Base-by-base conservation (phyloP, 306 rosid genomes). In the Vigna unguiculata region DNA sequence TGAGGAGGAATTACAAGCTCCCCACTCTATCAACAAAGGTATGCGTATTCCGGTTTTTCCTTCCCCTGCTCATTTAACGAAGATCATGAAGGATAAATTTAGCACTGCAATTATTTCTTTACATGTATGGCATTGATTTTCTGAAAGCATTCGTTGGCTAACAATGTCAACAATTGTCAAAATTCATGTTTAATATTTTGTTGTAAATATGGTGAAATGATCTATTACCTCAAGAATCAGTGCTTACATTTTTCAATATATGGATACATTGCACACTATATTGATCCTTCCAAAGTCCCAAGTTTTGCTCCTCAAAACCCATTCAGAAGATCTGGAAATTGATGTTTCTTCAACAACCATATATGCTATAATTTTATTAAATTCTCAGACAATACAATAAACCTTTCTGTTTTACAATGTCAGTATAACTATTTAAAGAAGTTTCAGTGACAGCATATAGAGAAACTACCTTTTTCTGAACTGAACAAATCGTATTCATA, bases 21-120 rank as follows among this genome's bases (percentile, higher is more conserved):
- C 92, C 93, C 20, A 90, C 94, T 76, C 83, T 91, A 79, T 90
- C 97, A 55, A 65, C 87, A 0, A 93, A 90, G 97, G 96, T 90
- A 70, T 30, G 28, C 14, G 63, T 62, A n/a, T 46, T 12, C 55
- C 70, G 22, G 49, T 14, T n/a, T 64, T 40, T 41, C 46, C 73
- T 64, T 6, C 25, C 51, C 60, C 15, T 19, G 48, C 62, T 32
- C 57, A 51, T 41, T 60, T 30, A 47, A 15, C 71, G 30, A 76
- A 43, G 34, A 69, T 32, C 34, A n/a, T 19, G 48, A 30, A 67
- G 71, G 32, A 60, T 17, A 74, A 64, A 28, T 46, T 32, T 54
- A 21, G 16, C 21, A 7, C 61, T 30, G 72, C 24, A 16, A 9
- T 61, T 69, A 77, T 47, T 69, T 8, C 16, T 77, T 43, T 11